Evolutionary conservation across 768 basidiomycete species (phyloP).

Genomic region (Kwoniella newhampshirensis): DNA sequence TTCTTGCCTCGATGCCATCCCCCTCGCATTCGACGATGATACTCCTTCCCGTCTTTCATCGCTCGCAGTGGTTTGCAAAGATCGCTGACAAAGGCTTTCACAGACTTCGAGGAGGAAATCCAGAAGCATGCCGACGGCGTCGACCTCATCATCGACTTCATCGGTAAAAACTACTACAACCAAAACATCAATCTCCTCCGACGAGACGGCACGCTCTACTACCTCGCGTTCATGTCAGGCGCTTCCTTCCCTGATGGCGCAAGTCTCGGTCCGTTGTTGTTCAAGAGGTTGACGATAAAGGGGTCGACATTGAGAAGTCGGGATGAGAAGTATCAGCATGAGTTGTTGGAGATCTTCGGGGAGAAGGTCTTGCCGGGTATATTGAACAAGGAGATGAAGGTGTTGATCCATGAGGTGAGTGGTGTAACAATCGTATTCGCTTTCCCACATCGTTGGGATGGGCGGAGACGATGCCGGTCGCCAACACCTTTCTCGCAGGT

Average conservation of each 20-base stretch:
- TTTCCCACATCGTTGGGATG: too few relatives aligned
- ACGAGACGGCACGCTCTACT: conserved; percentile 49
- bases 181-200: conserved; percentile 43
- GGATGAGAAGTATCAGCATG: conserved; percentile 70
- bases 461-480: too few relatives aligned
- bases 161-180: conserved; percentile 49
- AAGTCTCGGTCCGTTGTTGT: conserved; percentile 67
- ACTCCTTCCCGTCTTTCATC: neutral
- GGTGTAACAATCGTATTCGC: too few relatives aligned
- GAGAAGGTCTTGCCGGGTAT: conserved; percentile 62
- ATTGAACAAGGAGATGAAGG: conserved; percentile 65
- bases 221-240: conserved; percentile 51
- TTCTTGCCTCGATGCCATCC: too few relatives aligned
- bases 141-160: conserved; percentile 78
- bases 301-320: conserved; percentile 83
- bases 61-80: too few relatives aligned
- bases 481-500: conserved; percentile 57
- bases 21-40: too few relatives aligned
- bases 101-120: conserved; percentile 71
- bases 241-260: conserved; percentile 31
- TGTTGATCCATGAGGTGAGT: conserved; percentile 73
- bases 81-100: neutral
- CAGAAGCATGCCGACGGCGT: conserved; percentile 69
- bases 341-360: conserved; percentile 64
- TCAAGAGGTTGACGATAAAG: conserved; percentile 81